Evolutionary conservation across 164 flowering plant species (phyloP).

Genomic region (Stephania yunnanensis): DNA sequence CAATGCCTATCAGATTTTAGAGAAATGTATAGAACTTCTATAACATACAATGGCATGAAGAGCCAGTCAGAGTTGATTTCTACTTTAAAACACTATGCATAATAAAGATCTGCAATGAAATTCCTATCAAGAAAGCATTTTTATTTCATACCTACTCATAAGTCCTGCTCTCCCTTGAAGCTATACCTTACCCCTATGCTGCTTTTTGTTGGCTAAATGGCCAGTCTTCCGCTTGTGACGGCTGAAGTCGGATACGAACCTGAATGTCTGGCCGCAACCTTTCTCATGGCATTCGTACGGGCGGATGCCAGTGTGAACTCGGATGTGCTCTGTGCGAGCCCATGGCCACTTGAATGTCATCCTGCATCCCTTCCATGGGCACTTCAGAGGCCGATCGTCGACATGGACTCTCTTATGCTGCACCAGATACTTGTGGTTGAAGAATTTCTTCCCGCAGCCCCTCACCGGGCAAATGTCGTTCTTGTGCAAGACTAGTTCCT

Average conservation of each 20-base stretch:
- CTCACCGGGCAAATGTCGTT: slow-evolving; percentile 73
- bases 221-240: slow-evolving; percentile 98
- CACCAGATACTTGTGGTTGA: slow-evolving; percentile 89
- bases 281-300: slow-evolving; percentile 77
- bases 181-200: not conserved
- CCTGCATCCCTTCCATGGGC: slow-evolving; percentile 98
- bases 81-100: not conserved
- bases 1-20: not conserved
- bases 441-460: slow-evolving; percentile 90
- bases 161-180: slow-evolving; percentile 2
- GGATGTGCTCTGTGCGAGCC: slow-evolving; percentile 92
- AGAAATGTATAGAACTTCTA: not conserved
- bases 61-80: not conserved
- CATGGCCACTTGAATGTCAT: slow-evolving; percentile 99
- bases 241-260: slow-evolving; percentile 97
- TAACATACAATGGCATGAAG: not conserved
- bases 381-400: slow-evolving; percentile 87
- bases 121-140: not conserved
- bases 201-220: slow-evolving; percentile 39
- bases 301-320: slow-evolving; percentile 96
- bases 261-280: slow-evolving; percentile 90
- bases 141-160: not conserved
- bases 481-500: slow-evolving; percentile 68
- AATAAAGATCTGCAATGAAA: not conserved
- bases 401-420: slow-evolving; percentile 88